Conservation (phyloP, 2,329 filamentous ascomycete genomes). For the Nannizzia gypsea region DNA sequence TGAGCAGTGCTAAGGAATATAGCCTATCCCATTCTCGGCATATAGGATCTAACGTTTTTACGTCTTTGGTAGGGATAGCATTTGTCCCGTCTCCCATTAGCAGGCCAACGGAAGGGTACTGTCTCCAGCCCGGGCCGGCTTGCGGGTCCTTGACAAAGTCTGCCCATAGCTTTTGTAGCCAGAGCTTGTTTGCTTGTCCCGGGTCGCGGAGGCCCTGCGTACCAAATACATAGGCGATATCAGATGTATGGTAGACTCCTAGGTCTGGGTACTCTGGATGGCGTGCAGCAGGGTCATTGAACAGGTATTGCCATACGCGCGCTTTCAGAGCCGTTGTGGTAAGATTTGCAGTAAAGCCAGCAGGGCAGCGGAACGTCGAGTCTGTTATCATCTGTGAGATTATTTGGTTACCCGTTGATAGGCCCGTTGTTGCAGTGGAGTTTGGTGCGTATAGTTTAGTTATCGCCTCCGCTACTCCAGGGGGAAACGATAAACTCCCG, state of each 20-base stretch:
- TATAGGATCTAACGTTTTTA: neutral
- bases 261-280: slow-evolving; percentile 19
- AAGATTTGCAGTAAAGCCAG: slow-evolving; percentile 11
- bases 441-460: neutral
- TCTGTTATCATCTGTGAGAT: slow-evolving; percentile 20
- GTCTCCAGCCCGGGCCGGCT: slow-evolving; percentile 26
- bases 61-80: neutral
- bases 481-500: neutral
- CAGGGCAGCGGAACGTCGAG: slow-evolving; percentile 17
- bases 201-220: slow-evolving; percentile 17
- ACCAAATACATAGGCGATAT: slow-evolving; percentile 27
- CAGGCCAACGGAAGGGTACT: neutral
- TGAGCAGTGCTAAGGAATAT: neutral
- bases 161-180: slow-evolving; percentile 26
- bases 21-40: neutral
- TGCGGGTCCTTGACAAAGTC: slow-evolving; percentile 28
- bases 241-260: slow-evolving; percentile 26
- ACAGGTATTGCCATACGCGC: slow-evolving; percentile 27
- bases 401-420: neutral
- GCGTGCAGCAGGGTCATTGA: slow-evolving; percentile 27
- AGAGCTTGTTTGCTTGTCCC: slow-evolving; percentile 22
- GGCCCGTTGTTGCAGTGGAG: neutral
- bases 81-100: neutral
- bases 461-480: neutral
- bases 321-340: neutral